Percentiles rank a stretch among this genome's conserved stretches.
Conservation (phyloP, 2,329 filamentous ascomycete genomes). For the Cladosporium colombiae region DNA sequence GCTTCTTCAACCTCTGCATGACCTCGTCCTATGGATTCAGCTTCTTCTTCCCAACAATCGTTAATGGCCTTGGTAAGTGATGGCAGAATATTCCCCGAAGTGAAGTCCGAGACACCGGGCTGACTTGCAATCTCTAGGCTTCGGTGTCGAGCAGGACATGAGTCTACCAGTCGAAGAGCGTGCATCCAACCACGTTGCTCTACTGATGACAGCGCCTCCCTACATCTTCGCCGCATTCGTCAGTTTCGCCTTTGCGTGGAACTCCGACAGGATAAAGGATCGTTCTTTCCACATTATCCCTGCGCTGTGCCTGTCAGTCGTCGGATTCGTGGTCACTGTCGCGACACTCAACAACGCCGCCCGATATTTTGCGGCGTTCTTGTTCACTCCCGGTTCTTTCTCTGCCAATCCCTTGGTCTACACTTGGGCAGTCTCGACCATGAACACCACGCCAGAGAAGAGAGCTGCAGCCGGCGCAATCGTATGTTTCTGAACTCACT, state of each 20-base stretch:
- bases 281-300: constrained; percentile 14
- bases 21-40: constrained; percentile 2
- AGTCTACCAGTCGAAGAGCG: background rate
- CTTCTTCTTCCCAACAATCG: constrained; percentile 8
- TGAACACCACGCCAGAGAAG: constrained; percentile 44
- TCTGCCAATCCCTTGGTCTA: constrained; percentile 40
- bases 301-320: background rate
- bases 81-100: background rate
- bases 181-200: background rate
- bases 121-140: background rate
- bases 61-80: background rate
- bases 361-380: constrained; percentile 36
- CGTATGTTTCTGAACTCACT: constrained; percentile 35
- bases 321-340: constrained; percentile 10
- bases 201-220: constrained; percentile 56
- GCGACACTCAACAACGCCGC: constrained; percentile 11
- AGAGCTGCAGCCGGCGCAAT: constrained; percentile 40
- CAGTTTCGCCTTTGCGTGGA: constrained; percentile 3
- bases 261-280: constrained; percentile 12
- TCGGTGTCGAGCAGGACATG: background rate
- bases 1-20: constrained; percentile 12
- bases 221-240: constrained; percentile 54
- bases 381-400: constrained; percentile 39
- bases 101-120: background rate
- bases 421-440: constrained; percentile 39